These are phyloP conservation scores for Thielaviopsis populi DNA, from an alignment of 2,329 filamentous ascomycete genomes.

Conservation along the genomic window DNA sequence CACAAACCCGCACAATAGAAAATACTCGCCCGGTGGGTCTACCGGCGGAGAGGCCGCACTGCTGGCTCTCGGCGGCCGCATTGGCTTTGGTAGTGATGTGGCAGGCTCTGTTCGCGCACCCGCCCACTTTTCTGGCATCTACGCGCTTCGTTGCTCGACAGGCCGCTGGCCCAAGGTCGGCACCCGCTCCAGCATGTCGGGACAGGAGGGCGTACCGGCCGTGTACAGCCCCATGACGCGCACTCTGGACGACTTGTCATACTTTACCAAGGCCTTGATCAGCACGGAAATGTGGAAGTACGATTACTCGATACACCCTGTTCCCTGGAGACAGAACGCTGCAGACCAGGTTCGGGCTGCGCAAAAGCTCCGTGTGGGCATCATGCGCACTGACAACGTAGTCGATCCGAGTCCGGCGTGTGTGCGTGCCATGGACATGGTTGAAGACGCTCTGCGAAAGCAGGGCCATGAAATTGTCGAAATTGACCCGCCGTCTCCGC, in stretches of 20 bases:
- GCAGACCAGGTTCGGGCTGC: conserved; percentile 45
- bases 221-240: conserved; percentile 89
- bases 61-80: conserved; percentile 66
- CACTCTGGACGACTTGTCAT: conserved; percentile 65
- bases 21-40: conserved; percentile 77
- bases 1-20: conserved; percentile 68
- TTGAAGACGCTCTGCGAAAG: conserved; percentile 50
- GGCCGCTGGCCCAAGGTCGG: conserved; percentile 82
- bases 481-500: conserved; percentile 50
- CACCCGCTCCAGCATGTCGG: conserved; percentile 75
- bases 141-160: conserved; percentile 72
- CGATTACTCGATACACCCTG: conserved; percentile 69
- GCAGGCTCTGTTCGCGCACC: conserved; percentile 77
- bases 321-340: conserved; percentile 57
- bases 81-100: conserved; percentile 83
- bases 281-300: conserved; percentile 79
- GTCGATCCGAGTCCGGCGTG: conserved; percentile 81
- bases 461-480: conserved; percentile 63
- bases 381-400: conserved; percentile 67
- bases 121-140: conserved; percentile 81
- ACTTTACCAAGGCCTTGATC: conserved; percentile 68
- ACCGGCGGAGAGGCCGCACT: conserved; percentile 76
- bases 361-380: conserved; percentile 53
- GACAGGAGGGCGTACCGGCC: conserved; percentile 76
- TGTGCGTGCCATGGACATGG: conserved; percentile 55